Evolutionary conservation across 495 filamentous ascomycete genomes (phyloP), one percentile per base, ranked within the genome.

Genomic region (Zalerion maritima): DNA sequence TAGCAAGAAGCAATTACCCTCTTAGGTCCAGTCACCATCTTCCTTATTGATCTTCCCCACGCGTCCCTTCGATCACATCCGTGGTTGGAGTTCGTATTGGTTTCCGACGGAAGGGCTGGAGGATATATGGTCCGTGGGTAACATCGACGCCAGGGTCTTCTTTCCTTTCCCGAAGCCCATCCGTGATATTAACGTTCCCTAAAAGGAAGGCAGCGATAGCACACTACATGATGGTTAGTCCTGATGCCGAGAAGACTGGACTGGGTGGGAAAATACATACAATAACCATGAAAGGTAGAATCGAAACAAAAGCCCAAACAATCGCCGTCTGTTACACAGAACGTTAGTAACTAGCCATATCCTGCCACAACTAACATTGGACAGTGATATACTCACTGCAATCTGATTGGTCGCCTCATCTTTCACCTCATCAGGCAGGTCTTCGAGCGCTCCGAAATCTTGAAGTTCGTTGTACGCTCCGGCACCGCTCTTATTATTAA

Each of bases 171-270:
- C 45, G 31, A n/a, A 38, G 43, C n/a, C 35, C 30, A 37, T 49
- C 50, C 41, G 36, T 35, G 23, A 73, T 64, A 51, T 60, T 63
- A 1, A 70, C 69, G 38, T 73, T 71, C 3, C 67, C 69, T 31
- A 69, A 25, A 13, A 64, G 57, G 0, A 47, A 40, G 1, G 58
- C 47, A 4, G 51, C 45, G 1, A 73, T 2, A 1, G 69, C 40
- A 31, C 54, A 40, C 32, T 38, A 5, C 13, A 20, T 3, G 10
- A 10, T 13, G 18, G 16, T 39, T 40, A 39, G 39, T 17, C 22
- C 15, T 9, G 15, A 16, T n/a, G 23, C 22, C 6, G 2, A 29
- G 7, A 17, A 13, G 6, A n/a, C n/a, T n/a, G n/a, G n/a, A n/a
- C n/a, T n/a, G n/a, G n/a, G n/a, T n/a, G 12, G 9, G 0, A 29